These are phyloP conservation scores for Botryotinia calthae DNA, from an alignment of 2,329 filamentous ascomycete species.

Conservation along the genomic window DNA sequence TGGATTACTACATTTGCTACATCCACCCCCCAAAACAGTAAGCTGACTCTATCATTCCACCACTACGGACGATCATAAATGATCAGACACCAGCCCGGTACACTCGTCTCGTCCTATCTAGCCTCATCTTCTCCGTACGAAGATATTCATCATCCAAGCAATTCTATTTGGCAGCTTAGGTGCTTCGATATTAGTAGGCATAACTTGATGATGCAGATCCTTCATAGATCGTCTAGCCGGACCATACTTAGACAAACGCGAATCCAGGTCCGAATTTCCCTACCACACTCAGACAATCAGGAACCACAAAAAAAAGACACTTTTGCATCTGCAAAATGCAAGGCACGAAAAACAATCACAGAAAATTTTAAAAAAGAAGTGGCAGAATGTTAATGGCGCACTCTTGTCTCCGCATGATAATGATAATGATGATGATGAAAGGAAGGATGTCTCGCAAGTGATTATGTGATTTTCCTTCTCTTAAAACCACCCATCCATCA, in stretches of 20 bases:
- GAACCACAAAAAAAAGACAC: conserved; percentile 9
- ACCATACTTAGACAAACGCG: not conserved
- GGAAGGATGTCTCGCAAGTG: not conserved
- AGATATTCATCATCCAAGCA: not conserved
- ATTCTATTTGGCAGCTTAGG: not conserved
- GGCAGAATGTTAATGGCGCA: conserved; percentile 1
- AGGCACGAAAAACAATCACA: conserved; percentile 18
- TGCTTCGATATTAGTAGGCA: not conserved
- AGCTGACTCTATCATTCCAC: conserved; percentile 5
- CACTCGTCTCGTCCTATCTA: not conserved
- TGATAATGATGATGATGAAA: not conserved
- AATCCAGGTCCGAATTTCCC: conserved; percentile 1
- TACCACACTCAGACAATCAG: not conserved
- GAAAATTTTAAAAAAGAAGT: not conserved
- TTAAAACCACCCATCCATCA: not conserved
- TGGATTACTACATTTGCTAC: not conserved
- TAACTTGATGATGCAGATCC: conserved; percentile 2
- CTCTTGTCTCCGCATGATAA: not conserved
- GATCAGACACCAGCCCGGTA: not conserved
- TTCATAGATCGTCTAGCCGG: not conserved
- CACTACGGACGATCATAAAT: not conserved
- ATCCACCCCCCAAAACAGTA: not conserved
- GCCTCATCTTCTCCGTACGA: not conserved
- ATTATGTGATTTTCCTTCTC: not conserved
- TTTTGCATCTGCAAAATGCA: conserved; percentile 19